phyloP scores from a whole-genome alignment of 2,329 filamentous ascomycete species.

The Drechslerella coelobrocha region DNA sequence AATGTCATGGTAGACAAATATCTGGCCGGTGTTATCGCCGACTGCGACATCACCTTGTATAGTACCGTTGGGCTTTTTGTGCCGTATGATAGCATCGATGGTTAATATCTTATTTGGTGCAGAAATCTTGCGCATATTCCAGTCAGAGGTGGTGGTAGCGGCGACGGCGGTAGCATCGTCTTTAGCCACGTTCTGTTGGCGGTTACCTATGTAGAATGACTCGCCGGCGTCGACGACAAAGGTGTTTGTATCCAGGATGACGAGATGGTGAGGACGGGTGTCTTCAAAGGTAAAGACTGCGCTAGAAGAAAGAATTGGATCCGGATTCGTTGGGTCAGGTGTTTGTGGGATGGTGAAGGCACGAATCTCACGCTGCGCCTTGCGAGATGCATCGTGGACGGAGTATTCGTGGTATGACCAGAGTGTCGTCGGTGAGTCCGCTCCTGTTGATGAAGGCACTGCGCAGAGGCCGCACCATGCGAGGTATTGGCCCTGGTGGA shows the following conservation, averaged over 20 bases:
- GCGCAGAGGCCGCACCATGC: conserved; percentile 71
- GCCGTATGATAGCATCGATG: conserved; percentile 32
- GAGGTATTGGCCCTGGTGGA: conserved; percentile 66
- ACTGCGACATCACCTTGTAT: conserved; percentile 70
- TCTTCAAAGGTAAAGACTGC: conserved; percentile 33
- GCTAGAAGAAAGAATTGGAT: conserved; percentile 11
- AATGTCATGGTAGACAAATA: conserved; percentile 82
- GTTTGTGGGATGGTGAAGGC: conserved; percentile 22
- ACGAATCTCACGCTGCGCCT: conserved; percentile 28
- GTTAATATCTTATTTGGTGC: conserved; percentile 25
- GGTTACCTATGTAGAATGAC: conserved; percentile 42
- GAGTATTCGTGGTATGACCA: conserved; percentile 48
- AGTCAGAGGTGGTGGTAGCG: conserved; percentile 18
- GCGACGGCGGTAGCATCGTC: too few species aligned
- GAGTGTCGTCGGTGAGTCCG: conserved; percentile 26
- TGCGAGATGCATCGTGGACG: conserved; percentile 32
- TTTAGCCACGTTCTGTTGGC: conserved; percentile 7
- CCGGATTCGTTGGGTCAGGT: background rate
- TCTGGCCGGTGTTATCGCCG: conserved; percentile 76
- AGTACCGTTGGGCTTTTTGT: conserved; percentile 39
- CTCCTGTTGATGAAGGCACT: conserved; percentile 55
- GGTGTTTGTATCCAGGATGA: conserved; percentile 35
- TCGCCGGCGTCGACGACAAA: conserved; percentile 39
- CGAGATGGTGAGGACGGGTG: conserved; percentile 31
- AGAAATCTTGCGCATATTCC: conserved; percentile 36